A percentile compares a stretch with the other conserved stretches of the same genome.
phyloP scores from a whole-genome alignment of 495 filamentous ascomycete species.

The Thozetella sp. region DNA sequence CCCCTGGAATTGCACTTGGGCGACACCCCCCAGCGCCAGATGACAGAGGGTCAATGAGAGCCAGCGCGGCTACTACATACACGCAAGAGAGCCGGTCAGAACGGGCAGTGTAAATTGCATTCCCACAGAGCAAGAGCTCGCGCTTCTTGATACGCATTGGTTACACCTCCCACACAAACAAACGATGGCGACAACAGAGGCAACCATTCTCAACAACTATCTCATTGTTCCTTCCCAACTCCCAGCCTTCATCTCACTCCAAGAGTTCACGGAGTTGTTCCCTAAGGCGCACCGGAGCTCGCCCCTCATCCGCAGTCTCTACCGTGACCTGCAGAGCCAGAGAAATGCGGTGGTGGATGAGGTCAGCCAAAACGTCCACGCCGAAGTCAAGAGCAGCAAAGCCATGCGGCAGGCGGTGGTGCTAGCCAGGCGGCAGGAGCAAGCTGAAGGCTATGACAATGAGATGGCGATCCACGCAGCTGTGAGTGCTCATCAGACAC shows the following conservation, averaged over 20 bases:
- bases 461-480: constrained; percentile 73
- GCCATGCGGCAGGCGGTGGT: constrained; percentile 63
- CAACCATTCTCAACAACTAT: constrained; percentile 74
- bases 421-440: constrained; percentile 51
- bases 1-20: neutral
- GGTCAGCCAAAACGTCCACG: constrained; percentile 68
- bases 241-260: constrained; percentile 69
- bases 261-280: constrained; percentile 77
- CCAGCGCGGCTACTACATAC: no score
- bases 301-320: constrained; percentile 73
- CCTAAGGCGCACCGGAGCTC: constrained; percentile 68
- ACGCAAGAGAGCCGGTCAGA: no score
- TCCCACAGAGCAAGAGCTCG: no score
- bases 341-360: constrained; percentile 68
- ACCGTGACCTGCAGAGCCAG: constrained; percentile 75
- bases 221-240: constrained; percentile 75
- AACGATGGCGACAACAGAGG: constrained; percentile 71
- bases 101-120: no score
- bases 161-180: neutral
- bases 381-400: constrained; percentile 65
- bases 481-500: constrained; percentile 34
- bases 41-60: no score
- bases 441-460: constrained; percentile 59
- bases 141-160: no score
- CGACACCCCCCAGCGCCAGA: no score